phyloP scores from a whole-genome alignment of 352 stramenopile genomes.

The Halophytophthora polymorphica region DNA sequence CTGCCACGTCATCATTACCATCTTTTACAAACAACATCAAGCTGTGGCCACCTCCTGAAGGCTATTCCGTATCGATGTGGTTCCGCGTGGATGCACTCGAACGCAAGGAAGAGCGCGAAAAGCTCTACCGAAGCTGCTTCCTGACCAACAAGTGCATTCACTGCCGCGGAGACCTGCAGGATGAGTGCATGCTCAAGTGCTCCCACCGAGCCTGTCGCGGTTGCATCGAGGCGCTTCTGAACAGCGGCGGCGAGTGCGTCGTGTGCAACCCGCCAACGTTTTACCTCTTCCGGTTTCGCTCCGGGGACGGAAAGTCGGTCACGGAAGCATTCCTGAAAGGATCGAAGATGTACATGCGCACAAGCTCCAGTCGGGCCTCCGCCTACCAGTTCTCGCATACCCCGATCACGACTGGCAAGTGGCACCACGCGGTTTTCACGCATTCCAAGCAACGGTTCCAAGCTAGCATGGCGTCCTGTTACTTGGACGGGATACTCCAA shows the following conservation, averaged over 20 bases:
- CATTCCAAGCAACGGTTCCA: conserved; percentile 71
- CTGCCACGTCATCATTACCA: conserved; percentile 24
- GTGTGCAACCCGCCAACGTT: conserved; percentile 75
- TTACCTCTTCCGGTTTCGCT: conserved; percentile 70
- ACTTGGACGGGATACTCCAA: conserved; percentile 60
- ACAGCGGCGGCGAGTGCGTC: conserved; percentile 56
- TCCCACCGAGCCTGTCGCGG: conserved; percentile 56
- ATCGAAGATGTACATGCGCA: conserved; percentile 63
- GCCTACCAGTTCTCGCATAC: conserved; percentile 57
- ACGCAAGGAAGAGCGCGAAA: conserved; percentile 58
- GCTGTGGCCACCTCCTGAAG: conserved; percentile 58
- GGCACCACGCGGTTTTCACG: conserved; percentile 57
- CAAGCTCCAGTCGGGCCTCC: conserved; percentile 36
- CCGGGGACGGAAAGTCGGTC: conserved; percentile 63
- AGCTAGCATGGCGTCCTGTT: conserved; percentile 56
- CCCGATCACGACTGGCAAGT: conserved; percentile 32
- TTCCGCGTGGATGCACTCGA: conserved; percentile 59
- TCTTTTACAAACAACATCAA: conserved; percentile 40
- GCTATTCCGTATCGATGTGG: conserved; percentile 64
- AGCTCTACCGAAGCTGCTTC: conserved; percentile 56
- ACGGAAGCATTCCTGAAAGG: conserved; percentile 67
- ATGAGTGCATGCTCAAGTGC: conserved; percentile 64
- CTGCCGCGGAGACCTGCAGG: conserved; percentile 37
- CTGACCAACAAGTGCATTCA: conserved; percentile 59
- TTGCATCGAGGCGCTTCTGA: conserved; percentile 54